phyloP scores from a whole-genome alignment of 1,284 basidiomycete genomes.

The Fomitopsis palustris region DNA sequence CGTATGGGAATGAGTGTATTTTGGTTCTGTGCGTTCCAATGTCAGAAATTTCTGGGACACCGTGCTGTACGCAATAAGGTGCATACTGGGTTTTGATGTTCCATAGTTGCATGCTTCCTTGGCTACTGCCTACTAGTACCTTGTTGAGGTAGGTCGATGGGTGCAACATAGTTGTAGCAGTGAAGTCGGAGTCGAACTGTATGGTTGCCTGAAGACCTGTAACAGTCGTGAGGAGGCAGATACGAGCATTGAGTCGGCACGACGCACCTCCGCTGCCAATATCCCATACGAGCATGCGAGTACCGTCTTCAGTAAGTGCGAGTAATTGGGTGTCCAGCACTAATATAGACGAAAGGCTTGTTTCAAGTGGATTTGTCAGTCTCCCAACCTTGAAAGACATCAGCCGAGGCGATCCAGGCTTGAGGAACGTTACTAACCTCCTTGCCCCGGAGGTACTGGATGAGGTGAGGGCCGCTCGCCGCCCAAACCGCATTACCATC shows the following conservation, averaged over 20 bases:
- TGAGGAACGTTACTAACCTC: constrained; percentile 47
- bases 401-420: constrained; percentile 7
- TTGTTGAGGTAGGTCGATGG: constrained; percentile 98
- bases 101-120: constrained; percentile 91
- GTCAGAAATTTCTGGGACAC: not conserved
- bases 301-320: constrained; percentile 78
- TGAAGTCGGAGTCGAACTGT: constrained; percentile 77
- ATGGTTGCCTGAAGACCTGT: constrained; percentile 62
- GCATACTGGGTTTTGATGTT: constrained; percentile 84
- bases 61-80: too few relatives aligned
- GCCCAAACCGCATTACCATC: constrained; percentile 88
- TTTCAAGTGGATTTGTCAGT: constrained; percentile 61
- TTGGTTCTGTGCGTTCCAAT: constrained; percentile 43
- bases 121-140: constrained; percentile 78
- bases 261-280: constrained; percentile 50
- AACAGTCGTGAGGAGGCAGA: constrained; percentile 1
- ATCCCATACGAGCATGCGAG: constrained; percentile 82
- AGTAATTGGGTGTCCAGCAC: constrained; percentile 82
- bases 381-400: constrained; percentile 41
- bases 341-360: constrained; percentile 56
- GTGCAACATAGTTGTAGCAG: constrained; percentile 82
- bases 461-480: constrained; percentile 64
- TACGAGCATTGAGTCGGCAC: not conserved
- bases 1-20: constrained; percentile 59
- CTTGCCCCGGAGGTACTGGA: constrained; percentile 87